A percentile compares a stretch with the other conserved stretches of the same genome.
phyloP scores from a whole-genome alignment of 1,284 basidiomycete genomes.

The Pisolithus thermaeus region DNA sequence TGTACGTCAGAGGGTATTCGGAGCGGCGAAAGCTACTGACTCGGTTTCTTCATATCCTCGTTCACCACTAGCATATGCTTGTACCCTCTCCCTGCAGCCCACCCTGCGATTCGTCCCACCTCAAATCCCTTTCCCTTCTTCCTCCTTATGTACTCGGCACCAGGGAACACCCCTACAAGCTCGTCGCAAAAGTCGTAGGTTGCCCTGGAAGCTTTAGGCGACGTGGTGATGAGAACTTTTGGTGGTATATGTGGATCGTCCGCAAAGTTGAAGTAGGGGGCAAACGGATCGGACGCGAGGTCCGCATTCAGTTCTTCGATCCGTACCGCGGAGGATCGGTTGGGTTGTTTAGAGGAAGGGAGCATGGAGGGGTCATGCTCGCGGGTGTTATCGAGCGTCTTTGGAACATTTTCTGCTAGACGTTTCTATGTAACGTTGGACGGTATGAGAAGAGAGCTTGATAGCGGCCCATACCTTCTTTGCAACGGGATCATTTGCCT shows the following conservation, averaged over 20 bases:
- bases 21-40: constrained; percentile 45
- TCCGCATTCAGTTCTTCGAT: constrained; percentile 60
- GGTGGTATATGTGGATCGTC: constrained; percentile 69
- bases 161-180: constrained; percentile 87
- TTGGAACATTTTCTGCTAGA: constrained; percentile 78
- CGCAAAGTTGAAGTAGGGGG: constrained; percentile 59
- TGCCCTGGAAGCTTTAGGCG: constrained; percentile 75
- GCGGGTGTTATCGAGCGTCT: constrained; percentile 91
- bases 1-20: constrained; percentile 8
- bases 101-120: constrained; percentile 87
- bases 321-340: constrained; percentile 30
- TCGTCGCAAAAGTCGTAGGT: constrained; percentile 92
- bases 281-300: constrained; percentile 67
- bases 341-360: constrained; percentile 34
- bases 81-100: constrained; percentile 88
- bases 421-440: constrained; percentile 53
- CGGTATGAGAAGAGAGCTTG: not conserved
- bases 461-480: constrained; percentile 54
- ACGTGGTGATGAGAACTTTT: constrained; percentile 88
- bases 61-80: constrained; percentile 90
- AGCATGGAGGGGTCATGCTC: constrained; percentile 85
- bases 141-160: constrained; percentile 87
- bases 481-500: constrained; percentile 61
- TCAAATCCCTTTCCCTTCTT: constrained; percentile 93
- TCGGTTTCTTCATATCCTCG: constrained; percentile 89